Percentiles rank a stretch among this genome's conserved stretches.
phyloP scores from a whole-genome alignment of 78 protist genomes.

The Dictyostelium firmibasis region DNA sequence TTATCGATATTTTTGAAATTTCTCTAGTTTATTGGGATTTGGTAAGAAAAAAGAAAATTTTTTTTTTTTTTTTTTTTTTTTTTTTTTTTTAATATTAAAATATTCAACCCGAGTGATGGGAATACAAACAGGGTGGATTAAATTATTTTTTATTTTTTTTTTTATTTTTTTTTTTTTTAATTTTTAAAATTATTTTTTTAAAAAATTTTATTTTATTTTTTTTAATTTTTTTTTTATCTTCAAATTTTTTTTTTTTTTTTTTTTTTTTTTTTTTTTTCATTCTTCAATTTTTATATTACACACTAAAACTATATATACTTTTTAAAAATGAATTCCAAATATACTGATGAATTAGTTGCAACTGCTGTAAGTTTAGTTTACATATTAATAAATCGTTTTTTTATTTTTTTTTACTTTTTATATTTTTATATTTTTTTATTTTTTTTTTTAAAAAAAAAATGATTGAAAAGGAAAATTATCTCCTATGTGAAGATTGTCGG shows the following conservation, averaged over 20 bases:
- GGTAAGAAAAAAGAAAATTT: too few relatives aligned
- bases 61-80: too few relatives aligned
- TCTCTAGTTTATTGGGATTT: too few relatives aligned
- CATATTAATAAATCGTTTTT: not conserved
- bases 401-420: not conserved
- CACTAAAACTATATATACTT: not conserved
- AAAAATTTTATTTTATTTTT: not conserved
- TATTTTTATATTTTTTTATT: not conserved
- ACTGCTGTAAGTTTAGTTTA: conserved; percentile 48
- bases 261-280: not conserved
- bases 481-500: not conserved
- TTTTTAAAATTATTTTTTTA: not conserved
- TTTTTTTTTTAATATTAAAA: too few relatives aligned
- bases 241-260: not conserved
- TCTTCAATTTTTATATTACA: not conserved
- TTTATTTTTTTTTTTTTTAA: not conserved
- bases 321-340: not conserved
- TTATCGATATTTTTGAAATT: too few relatives aligned
- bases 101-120: too few relatives aligned
- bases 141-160: not conserved
- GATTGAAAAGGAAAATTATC: not conserved
- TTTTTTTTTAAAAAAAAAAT: not conserved
- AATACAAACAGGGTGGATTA: too few relatives aligned
- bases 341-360: conserved; percentile 26
- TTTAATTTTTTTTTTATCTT: not conserved